These are phyloP conservation scores for Ceriops tagal DNA, from an alignment of 345 rosid genomes.

Conservation along the genomic window DNA sequence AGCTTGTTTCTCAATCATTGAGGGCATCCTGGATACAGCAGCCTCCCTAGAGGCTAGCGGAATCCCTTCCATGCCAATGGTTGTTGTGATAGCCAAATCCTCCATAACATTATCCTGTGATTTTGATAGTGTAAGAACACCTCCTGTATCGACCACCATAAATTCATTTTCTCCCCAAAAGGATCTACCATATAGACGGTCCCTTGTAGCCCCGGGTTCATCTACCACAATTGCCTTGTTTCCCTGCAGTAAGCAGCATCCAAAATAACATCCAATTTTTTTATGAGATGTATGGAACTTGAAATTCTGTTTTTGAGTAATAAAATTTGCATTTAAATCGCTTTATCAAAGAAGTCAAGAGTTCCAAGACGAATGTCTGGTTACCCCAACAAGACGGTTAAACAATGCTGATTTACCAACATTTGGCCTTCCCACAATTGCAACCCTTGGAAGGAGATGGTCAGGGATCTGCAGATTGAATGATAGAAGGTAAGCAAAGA, in stretches of 20 bases:
- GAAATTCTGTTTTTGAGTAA: neutral
- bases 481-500: neutral
- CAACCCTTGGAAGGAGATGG: conserved; percentile 73
- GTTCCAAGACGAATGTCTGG: neutral
- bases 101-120: conserved; percentile 70
- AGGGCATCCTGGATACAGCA: conserved; percentile 92
- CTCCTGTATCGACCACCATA: conserved; percentile 92
- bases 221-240: conserved; percentile 93
- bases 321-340: no score
- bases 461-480: conserved; percentile 72
- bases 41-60: conserved; percentile 78
- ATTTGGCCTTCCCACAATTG: conserved; percentile 94
- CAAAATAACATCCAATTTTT: neutral
- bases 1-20: conserved; percentile 97
- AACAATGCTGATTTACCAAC: conserved; percentile 95
- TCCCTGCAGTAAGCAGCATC: conserved; percentile 39
- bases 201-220: conserved; percentile 97
- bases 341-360: no score
- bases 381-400: conserved; percentile 94
- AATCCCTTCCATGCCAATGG: conserved; percentile 96
- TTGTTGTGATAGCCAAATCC: conserved; percentile 69
- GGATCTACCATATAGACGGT: conserved; percentile 87
- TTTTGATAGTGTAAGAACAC: conserved; percentile 76
- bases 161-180: conserved; percentile 83
- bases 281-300: neutral